Conservation (phyloP, 495 filamentous ascomycete genomes). For the Mycothermus thermophilus region DNA sequence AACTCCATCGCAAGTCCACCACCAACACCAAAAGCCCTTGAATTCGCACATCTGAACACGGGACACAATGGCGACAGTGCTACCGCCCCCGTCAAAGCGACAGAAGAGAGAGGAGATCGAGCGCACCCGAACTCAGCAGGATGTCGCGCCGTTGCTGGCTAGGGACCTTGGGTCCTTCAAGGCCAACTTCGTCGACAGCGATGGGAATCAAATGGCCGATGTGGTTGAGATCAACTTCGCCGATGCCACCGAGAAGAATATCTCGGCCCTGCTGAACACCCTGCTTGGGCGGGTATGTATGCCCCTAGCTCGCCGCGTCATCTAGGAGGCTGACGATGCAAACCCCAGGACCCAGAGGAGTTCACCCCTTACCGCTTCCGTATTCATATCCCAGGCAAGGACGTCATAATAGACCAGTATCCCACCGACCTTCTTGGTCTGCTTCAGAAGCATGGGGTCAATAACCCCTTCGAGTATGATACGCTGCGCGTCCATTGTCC, state of each 20-base stretch:
- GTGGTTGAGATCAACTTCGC: slow-evolving; percentile 70
- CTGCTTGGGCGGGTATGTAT: slow-evolving; percentile 62
- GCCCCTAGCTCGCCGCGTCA: not conserved
- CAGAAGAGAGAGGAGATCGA: slow-evolving; percentile 66
- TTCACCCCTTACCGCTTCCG: slow-evolving; percentile 82
- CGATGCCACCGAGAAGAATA: slow-evolving; percentile 77
- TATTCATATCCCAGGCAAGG: slow-evolving; percentile 45
- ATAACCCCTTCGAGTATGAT: slow-evolving; percentile 31
- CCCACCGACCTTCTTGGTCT: slow-evolving; percentile 38
- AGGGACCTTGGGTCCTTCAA: slow-evolving; percentile 65
- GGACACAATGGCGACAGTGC: slow-evolving; percentile 76
- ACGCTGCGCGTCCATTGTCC: not conserved
- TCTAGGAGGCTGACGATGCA: not conserved
- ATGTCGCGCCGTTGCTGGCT: slow-evolving; percentile 52
- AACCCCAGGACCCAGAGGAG: slow-evolving; percentile 48
- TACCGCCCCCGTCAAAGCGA: slow-evolving; percentile 83
- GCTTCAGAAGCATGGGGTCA: slow-evolving; percentile 34
- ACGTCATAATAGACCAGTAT: slow-evolving; percentile 60
- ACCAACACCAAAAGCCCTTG: slow-evolving; percentile 4
- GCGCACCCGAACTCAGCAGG: slow-evolving; percentile 59
- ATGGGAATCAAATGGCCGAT: slow-evolving; percentile 46
- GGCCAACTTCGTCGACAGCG: slow-evolving; percentile 77
- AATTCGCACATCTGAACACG: too few species aligned
- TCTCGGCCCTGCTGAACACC: slow-evolving; percentile 83
- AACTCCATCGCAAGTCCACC: not conserved